Evolutionary conservation across 805 yeast species (phyloP).

Genomic region (Myxozyma mucilagina): DNA sequence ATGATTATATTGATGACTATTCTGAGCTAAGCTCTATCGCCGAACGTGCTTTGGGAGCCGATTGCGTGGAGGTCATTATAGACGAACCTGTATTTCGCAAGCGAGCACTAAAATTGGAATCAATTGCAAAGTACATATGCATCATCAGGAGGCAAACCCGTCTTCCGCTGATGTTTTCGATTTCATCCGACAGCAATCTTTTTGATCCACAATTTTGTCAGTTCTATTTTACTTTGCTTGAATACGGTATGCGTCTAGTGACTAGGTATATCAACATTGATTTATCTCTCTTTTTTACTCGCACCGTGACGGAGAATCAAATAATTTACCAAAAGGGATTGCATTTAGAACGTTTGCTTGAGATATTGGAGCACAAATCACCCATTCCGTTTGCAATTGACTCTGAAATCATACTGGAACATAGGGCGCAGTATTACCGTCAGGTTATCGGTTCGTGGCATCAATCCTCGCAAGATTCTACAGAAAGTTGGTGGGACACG

Average conservation of each 20-base stretch:
- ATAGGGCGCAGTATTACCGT: conserved; percentile 49
- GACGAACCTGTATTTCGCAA: conserved; percentile 59
- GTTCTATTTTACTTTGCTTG: conserved; percentile 55
- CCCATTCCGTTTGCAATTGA: conserved; percentile 73
- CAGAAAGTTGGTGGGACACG: conserved; percentile 60
- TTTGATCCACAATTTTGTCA: conserved; percentile 29
- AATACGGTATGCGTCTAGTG: conserved; percentile 71
- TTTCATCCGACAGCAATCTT: conserved; percentile 47
- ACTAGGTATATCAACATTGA: conserved; percentile 14
- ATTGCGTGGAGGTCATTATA: conserved; percentile 81
- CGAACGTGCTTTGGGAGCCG: conserved; percentile 65
- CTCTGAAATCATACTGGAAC: conserved; percentile 52
- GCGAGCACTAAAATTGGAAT: conserved; percentile 43
- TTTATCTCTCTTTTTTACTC: neutral
- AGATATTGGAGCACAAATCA: conserved; percentile 44
- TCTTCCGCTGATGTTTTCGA: conserved; percentile 77
- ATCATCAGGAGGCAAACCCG: conserved; percentile 60
- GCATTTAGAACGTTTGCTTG: neutral
- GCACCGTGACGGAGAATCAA: neutral
- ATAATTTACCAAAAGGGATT: neutral
- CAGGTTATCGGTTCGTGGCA: conserved; percentile 12
- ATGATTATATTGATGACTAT: conserved; percentile 40
- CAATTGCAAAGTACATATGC: conserved; percentile 72
- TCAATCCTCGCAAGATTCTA: conserved; percentile 50
- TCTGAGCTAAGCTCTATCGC: conserved; percentile 40